These are phyloP conservation scores for Tetratostichococcus sp. DNA, from an alignment of 139 green algal genomes.

Conservation along the genomic window DNA sequence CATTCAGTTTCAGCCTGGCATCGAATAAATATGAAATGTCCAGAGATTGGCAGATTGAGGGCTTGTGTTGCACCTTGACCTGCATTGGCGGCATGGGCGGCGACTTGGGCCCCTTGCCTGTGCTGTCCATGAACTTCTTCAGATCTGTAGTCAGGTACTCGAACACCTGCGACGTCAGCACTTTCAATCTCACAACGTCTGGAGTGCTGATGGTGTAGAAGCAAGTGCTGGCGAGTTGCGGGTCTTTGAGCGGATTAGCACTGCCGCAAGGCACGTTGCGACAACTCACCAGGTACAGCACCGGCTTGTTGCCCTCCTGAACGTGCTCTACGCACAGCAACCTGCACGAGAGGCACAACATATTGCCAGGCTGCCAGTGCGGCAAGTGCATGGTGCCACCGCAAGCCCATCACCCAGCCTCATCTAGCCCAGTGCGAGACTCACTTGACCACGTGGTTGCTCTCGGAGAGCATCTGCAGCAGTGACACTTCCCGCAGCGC, in stretches of 20 bases:
- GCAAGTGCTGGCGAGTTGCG: no score
- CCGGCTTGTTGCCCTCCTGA: slow-evolving; percentile 92
- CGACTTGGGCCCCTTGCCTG: slow-evolving; percentile 39
- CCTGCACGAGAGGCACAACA: slow-evolving; percentile 46
- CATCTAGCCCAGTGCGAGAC: not conserved
- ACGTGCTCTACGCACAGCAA: slow-evolving; percentile 94
- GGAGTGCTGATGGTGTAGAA: no score
- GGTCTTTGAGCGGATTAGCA: no score
- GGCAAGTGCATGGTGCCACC: no score
- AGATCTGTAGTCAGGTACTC: slow-evolving; percentile 97
- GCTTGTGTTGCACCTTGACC: slow-evolving; percentile 90
- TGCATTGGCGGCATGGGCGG: slow-evolving; percentile 25
- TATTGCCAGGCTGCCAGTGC: not conserved
- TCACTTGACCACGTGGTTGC: slow-evolving; percentile 89
- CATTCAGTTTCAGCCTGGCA: no score
- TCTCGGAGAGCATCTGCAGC: slow-evolving; percentile 66
- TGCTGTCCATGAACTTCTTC: slow-evolving; percentile 94
- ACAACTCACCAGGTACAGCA: slow-evolving; percentile 89
- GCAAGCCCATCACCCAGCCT: no score
- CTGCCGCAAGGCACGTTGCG: not conserved
- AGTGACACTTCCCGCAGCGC: slow-evolving; percentile 80
- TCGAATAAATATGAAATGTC: no score
- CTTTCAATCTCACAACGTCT: no score
- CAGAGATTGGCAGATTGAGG: no score
- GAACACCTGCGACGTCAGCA: slow-evolving; percentile 71